Conservation (phyloP, 306 rosid genomes). For the Pyrus communis region DNA sequence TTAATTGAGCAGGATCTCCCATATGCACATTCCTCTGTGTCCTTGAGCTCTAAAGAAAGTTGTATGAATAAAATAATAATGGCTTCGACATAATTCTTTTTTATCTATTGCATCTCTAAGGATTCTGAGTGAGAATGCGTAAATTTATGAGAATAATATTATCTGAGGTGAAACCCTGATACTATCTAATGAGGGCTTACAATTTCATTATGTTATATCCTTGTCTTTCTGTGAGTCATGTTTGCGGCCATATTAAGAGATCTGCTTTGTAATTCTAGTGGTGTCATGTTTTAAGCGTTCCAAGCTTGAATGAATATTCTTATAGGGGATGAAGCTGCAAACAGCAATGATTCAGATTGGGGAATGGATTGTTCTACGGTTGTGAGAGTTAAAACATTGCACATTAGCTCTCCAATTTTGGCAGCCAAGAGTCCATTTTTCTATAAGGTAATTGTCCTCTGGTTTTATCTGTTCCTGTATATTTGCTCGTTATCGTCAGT, state of each 20-base stretch:
- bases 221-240: background rate
- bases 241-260: background rate
- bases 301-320: constrained; percentile 11
- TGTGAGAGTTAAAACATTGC: constrained; percentile 70
- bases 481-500: background rate
- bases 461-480: background rate
- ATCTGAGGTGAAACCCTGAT: background rate
- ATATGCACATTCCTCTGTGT: background rate
- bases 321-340: constrained; percentile 77
- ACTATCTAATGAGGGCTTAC: background rate
- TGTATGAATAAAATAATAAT: background rate
- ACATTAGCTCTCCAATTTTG: constrained; percentile 95
- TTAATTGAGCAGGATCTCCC: background rate
- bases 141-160: background rate
- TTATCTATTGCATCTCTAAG: background rate
- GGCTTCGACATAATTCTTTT: background rate
- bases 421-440: constrained; percentile 99
- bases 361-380: constrained; percentile 69
- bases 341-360: constrained; percentile 69
- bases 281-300: background rate
- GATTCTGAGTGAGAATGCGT: background rate
- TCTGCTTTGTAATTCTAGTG: background rate
- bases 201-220: background rate
- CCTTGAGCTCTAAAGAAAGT: background rate
- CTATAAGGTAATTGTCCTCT: constrained; percentile 52